These are phyloP conservation scores for Ophiorrhiza pumila DNA, from an alignment of 257 asterid species.

Conservation along the genomic window DNA sequence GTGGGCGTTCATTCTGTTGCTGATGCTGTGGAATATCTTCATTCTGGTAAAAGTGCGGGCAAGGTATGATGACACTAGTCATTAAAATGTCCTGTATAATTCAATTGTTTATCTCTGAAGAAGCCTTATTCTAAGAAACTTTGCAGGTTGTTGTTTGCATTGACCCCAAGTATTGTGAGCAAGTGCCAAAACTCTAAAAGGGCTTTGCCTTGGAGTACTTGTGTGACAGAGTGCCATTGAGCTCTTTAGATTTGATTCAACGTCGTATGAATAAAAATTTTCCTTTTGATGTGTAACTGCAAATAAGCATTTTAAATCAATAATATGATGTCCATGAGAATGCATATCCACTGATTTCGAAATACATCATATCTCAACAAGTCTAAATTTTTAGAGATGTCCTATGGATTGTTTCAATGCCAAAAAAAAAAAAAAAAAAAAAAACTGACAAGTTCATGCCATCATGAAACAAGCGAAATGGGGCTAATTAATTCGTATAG, in stretches of 20 bases:
- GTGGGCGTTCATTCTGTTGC: slow-evolving; percentile 71
- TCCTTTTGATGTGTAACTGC: background rate
- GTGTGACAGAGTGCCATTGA: background rate
- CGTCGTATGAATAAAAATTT: background rate
- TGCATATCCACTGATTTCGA: too few relatives aligned
- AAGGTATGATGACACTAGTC: slow-evolving; percentile 53
- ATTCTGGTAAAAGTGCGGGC: slow-evolving; percentile 91
- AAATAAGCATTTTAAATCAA: background rate
- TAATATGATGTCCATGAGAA: too few relatives aligned
- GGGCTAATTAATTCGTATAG: too few relatives aligned
- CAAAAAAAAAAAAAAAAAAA: too few relatives aligned
- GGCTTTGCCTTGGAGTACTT: too few relatives aligned
- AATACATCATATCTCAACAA: too few relatives aligned
- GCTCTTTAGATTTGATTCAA: background rate
- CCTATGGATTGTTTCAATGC: too few relatives aligned
- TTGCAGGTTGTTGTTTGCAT: slow-evolving; percentile 82
- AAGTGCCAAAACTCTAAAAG: slow-evolving; percentile 54
- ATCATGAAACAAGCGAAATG: too few relatives aligned
- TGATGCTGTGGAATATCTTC: slow-evolving; percentile 90
- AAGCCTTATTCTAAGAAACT: background rate
- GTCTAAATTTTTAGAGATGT: too few relatives aligned
- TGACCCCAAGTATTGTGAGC: slow-evolving; percentile 58
- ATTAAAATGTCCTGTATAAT: background rate
- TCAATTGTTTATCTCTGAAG: background rate
- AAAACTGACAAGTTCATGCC: too few relatives aligned